Evolutionary conservation across 2,329 filamentous ascomycete genomes (phyloP).

Genomic region (Blumeriella jaapii): DNA sequence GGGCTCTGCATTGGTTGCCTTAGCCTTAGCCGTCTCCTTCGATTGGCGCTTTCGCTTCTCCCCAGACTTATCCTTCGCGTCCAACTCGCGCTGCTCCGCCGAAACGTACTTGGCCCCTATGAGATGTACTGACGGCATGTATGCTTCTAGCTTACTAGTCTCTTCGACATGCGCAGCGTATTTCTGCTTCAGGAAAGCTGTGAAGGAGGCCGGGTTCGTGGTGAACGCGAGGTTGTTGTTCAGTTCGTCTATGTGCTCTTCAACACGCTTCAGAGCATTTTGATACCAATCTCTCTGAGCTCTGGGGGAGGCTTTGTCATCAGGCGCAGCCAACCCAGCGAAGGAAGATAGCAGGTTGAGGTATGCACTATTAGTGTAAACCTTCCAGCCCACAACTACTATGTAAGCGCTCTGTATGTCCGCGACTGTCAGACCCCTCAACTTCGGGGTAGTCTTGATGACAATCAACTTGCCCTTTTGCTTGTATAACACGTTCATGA

Average conservation of each 20-base stretch:
- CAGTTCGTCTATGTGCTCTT: constrained; percentile 27
- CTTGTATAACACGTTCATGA: constrained; percentile 16
- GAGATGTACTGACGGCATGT: constrained; percentile 22
- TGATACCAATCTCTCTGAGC: constrained; percentile 40
- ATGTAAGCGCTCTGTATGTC: constrained; percentile 39
- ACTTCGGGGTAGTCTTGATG: constrained; percentile 30
- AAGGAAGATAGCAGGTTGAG: constrained; percentile 38
- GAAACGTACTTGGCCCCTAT: constrained; percentile 21
- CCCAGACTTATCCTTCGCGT: not conserved
- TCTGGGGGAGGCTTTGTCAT: constrained; percentile 30
- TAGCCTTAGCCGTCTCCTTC: not conserved
- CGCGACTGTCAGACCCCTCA: constrained; percentile 32
- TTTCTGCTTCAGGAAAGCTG: constrained; percentile 9
- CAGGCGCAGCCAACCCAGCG: constrained; percentile 29
- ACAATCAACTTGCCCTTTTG: constrained; percentile 28
- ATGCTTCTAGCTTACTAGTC: constrained; percentile 20
- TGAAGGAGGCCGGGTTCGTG: constrained; percentile 17
- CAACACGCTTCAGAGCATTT: constrained; percentile 21
- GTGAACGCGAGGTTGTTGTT: constrained; percentile 6
- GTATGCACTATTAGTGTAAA: constrained; percentile 38
- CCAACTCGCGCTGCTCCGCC: not conserved
- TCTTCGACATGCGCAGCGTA: constrained; percentile 25
- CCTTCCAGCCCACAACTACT: constrained; percentile 40
- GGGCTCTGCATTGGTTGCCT: not conserved
- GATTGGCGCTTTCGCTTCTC: constrained; percentile 1